Evolutionary conservation across 805 yeast species (phyloP), one percentile per base, ranked within the genome.

Genomic region (Saccharomycopsis fermentans): DNA sequence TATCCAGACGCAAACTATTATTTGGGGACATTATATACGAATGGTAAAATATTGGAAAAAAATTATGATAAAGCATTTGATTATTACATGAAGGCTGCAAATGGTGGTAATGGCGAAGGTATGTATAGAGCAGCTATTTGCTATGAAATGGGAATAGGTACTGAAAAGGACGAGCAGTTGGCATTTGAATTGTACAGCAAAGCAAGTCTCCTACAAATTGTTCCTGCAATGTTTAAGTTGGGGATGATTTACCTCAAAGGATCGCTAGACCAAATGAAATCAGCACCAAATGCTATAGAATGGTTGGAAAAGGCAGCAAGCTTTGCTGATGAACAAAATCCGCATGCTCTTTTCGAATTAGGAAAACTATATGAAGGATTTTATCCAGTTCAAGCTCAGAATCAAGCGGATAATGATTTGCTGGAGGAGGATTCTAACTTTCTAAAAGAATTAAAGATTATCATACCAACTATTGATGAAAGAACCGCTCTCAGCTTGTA

Each of bases 41-140:
- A 80, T 54, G 72, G 72, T 14, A 69, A 75, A 57, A 76, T 82
- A 9, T 72, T 82, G 16, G 81, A 78, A 17, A 73, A 76, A 59
- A 83, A 85, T 70, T 82, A 81, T 64, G 74, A 68, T 47, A 79
- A 79, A 64, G 90, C 91, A 2, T 82, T 80, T 64, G 81, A 80
- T 60, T 73, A 76, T 55, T 87, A 86, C 68, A 64, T 70, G 34
- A 80, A 78, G 59, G 85, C 90, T 0, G 86, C 89, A 5, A 72
- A 73, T 53, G 75, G 75, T 48, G 77, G 79, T 21, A 83, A 83
- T 65, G 75, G 82, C 0, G 79, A 79, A 57, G 85, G 87, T 9
- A 77, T 83, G 59, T 87, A 84, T 70, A 72, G 92, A 54, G 78
- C 83, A 0, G 94, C 86, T 0, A 86, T 86, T 35, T 81, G 89